These are phyloP conservation scores for Epithemia pelagica DNA, from an alignment of 108 stramenopile species.

Conservation along the genomic window DNA sequence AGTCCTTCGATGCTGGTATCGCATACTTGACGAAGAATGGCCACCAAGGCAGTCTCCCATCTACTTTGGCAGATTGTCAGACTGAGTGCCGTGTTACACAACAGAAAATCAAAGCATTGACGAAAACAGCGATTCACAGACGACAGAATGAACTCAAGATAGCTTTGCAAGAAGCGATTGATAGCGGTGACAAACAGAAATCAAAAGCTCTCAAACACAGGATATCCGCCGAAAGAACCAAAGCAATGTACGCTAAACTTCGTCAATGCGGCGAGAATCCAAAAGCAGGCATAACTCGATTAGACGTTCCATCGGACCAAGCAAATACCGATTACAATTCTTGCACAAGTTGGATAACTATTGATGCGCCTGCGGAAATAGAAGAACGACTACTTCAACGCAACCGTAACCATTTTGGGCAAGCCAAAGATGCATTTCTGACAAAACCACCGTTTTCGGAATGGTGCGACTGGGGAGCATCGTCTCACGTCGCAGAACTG, in stretches of 20 bases:
- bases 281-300: not conserved
- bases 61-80: not conserved
- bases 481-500: not conserved
- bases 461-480: not conserved
- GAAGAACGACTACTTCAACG: not conserved
- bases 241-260: not conserved
- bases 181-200: not conserved
- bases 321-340: not conserved
- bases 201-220: not conserved
- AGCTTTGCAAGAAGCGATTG: not conserved
- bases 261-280: not conserved
- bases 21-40: not conserved
- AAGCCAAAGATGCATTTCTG: not conserved
- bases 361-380: not conserved
- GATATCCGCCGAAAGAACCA: not conserved
- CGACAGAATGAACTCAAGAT: not conserved
- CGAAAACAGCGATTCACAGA: not conserved
- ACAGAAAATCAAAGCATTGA: not conserved
- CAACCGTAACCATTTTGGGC: not conserved
- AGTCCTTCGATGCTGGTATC: not conserved
- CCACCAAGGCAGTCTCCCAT: not conserved
- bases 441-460: not conserved
- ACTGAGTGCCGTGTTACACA: not conserved
- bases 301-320: not conserved
- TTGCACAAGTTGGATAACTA: not conserved